phyloP scores from a whole-genome alignment of 2,329 filamentous ascomycete species.

The Magnaporthiopsis incrustans region DNA sequence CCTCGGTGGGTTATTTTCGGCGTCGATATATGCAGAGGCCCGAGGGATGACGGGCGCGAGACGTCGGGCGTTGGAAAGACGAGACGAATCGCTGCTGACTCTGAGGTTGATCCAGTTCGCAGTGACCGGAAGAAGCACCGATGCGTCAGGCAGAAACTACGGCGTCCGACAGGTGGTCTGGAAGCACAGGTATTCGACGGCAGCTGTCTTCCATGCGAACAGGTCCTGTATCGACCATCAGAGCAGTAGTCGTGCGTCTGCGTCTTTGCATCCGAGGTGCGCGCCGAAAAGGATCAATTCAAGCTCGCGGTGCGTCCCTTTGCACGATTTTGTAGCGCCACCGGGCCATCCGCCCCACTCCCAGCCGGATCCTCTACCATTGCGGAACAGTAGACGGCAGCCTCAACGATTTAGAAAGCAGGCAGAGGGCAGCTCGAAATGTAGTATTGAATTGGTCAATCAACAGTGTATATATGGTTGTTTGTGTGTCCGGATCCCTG shows the following conservation, averaged over 20 bases:
- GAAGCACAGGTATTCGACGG: background rate
- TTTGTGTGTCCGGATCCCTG: background rate
- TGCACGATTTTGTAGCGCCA: background rate
- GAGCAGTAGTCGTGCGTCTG: background rate
- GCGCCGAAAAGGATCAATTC: background rate
- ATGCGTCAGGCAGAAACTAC: background rate
- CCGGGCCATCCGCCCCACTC: background rate
- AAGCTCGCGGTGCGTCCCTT: background rate
- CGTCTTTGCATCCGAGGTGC: background rate
- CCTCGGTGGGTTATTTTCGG: background rate
- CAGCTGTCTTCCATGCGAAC: no score
- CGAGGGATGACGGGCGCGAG: background rate
- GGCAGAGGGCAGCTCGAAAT: no score
- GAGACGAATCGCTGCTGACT: background rate
- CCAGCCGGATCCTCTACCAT: background rate
- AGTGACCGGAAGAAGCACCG: background rate
- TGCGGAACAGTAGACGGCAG: no score
- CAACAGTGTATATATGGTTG: background rate
- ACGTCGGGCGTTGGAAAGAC: background rate
- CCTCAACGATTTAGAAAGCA: no score
- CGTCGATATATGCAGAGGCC: background rate
- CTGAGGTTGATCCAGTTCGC: background rate
- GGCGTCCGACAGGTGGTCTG: no score
- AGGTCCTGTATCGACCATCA: background rate
- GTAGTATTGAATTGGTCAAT: no score